Conservation (phyloP, 2,329 filamentous ascomycete genomes). For the Drechslera avenae region DNA sequence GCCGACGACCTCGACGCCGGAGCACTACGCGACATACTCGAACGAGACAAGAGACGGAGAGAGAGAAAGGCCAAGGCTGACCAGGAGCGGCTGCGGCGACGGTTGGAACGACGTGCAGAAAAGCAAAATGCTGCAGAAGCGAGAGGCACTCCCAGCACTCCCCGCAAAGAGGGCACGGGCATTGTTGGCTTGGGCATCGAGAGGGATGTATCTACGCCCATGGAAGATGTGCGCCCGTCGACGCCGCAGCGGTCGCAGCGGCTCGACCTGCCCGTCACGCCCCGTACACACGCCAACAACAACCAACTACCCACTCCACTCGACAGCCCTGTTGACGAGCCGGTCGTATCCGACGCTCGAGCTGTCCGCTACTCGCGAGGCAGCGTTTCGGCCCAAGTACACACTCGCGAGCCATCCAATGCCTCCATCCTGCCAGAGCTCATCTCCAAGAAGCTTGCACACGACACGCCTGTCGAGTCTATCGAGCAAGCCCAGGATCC, state of each 20-base stretch:
- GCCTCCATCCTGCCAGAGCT: constrained; percentile 60
- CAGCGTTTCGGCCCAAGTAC: constrained; percentile 54
- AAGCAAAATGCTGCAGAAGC: constrained; percentile 61
- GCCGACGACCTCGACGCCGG: constrained; percentile 85
- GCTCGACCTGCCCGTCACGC: constrained; percentile 27
- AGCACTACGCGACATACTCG: constrained; percentile 85
- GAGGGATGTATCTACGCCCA: constrained; percentile 61
- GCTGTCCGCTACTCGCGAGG: constrained; percentile 56
- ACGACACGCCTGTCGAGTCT: constrained; percentile 49
- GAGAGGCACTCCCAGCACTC: constrained; percentile 62
- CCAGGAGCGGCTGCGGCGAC: constrained; percentile 68
- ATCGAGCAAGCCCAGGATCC: constrained; percentile 45
- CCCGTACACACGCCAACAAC: constrained; percentile 25
- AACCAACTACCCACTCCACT: constrained; percentile 45
- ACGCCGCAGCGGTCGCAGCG: constrained; percentile 35
- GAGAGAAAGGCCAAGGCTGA: constrained; percentile 75
- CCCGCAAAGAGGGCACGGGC: constrained; percentile 54
- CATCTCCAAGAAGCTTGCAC: constrained; percentile 48
- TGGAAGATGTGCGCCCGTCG: constrained; percentile 56
- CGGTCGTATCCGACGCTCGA: constrained; percentile 56
- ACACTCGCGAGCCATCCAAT: constrained; percentile 56
- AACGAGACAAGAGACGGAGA: constrained; percentile 79
- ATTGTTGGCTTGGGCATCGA: constrained; percentile 61
- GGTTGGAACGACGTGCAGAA: constrained; percentile 69
- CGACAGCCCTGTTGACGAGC: constrained; percentile 53